Evolutionary conservation across 2,329 filamentous ascomycete species (phyloP), one percentile per base, ranked within the genome.

Genomic region (Pseudogymnoascus sp.): DNA sequence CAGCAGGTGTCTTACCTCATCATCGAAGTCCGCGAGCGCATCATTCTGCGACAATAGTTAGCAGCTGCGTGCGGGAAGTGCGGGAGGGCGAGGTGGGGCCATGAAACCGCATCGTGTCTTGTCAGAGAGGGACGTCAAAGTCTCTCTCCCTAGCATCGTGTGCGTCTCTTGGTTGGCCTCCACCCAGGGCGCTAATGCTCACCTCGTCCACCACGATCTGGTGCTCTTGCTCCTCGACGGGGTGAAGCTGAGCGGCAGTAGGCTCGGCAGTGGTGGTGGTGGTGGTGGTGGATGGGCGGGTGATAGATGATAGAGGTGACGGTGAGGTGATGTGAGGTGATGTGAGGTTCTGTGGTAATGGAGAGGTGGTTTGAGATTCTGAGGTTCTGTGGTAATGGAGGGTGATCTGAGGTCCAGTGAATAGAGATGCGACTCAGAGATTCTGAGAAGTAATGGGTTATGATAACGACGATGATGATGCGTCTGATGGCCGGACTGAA

Each of bases 221-320:
- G 18, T 43, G 40, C 5, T 43, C 40, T 18, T 43, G 40, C 40
- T 43, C 40, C 40, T 43, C 40, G 14, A 23, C 11, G 8, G 40
- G 40, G 18, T 43, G 40, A 23, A 21, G 16, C 40, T 23, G 9
- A 14, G 18, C 21, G 41, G 16, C 38, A 41, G 38, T 41, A 2
- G 41, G 16, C 7, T 9, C 41, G 40, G 40, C 8, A 43, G 41
- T 6, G 71, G 4, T 18, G 7, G 6, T 5, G 23, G 38, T 35
- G 38, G 52, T 31, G 14, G 21, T 45, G 18, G 25, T 23, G 37
- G 8, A 5, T 14, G 59, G 5, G n/a, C 18, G 18, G 18, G 18
- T 28, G 59, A 40, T 40, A 9, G 59, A 18, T 45, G 59, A 45
- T 38, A 11, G 12, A 12, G 16, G 18, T 18, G 18, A 18, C 18